Evolutionary conservation across 768 basidiomycete species (phyloP), one percentile per base, ranked within the genome.

Genomic region (Boletellus ananas): DNA sequence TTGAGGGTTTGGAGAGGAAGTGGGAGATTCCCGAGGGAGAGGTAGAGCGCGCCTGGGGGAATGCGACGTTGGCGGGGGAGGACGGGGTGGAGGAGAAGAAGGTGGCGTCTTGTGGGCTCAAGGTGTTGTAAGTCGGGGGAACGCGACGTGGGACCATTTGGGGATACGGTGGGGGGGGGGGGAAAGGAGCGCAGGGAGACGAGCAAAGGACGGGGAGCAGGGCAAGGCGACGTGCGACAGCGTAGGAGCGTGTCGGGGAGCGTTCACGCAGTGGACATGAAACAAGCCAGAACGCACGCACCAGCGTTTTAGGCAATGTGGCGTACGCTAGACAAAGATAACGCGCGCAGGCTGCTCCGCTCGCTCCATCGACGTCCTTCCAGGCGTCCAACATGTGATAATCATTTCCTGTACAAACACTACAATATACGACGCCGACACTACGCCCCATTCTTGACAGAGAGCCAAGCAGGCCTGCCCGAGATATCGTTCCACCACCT

Each of bases 1-100:
- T 83, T 0, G 83, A 78, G 2, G 87, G 81, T 55, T 77, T 83
- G 25, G 85, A 71, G 35, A 89, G 72, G 56, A 89, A 79, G 33
- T 81, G 76, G 1, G 84, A 77, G 50, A 88, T 75, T 4, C 84
- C 80, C 3, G 72, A 73, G 13, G 87, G 87, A 0, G 87, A 88
- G 9, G 68, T 72, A 6, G 86, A 81, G 58, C 85, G 84, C 25
- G 74, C 63, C 38, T 63, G 62, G 34, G 77, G 72, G 52, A 72
- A 70, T 23, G 63, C 67, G 29, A 72, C 59, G 35, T 70, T 67
- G 36, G 73, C 62, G 23, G 71, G 68, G 9, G 70, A 68, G 7
- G 69, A 18, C 35, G 70, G 66, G 3, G 50, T 51, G 2, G 68
- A 64, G 5, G 64, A 43, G 12, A 53, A 11, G 8, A 36, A 37